Conservation (phyloP, 2,329 filamentous ascomycete species). For the Alternaria consortialis region DNA sequence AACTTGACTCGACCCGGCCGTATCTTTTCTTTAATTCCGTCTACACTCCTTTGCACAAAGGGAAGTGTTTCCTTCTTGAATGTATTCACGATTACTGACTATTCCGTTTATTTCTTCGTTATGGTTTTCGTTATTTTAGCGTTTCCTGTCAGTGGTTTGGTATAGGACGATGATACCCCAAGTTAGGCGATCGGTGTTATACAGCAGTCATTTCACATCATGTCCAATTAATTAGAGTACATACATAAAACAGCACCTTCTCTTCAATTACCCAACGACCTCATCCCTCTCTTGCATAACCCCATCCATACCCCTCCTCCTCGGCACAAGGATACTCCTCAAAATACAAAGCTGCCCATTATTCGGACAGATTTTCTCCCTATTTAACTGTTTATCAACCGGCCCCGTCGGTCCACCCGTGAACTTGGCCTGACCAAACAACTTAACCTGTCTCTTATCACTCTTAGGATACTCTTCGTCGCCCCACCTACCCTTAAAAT, state of each 20-base stretch:
- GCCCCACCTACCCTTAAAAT: slow-evolving; percentile 69
- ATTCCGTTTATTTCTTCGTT: not conserved
- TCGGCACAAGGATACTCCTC: slow-evolving; percentile 51
- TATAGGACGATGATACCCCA: not conserved
- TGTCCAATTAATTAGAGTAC: not conserved
- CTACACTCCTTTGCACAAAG: not conserved
- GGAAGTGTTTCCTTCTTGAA: not conserved
- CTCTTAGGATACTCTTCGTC: slow-evolving; percentile 66
- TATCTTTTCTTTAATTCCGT: not conserved
- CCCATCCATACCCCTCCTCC: slow-evolving; percentile 18
- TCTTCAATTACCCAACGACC: slow-evolving; percentile 1
- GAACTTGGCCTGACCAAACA: slow-evolving; percentile 60
- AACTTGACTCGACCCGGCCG: not conserved
- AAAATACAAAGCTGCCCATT: slow-evolving; percentile 57
- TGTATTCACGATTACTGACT: not conserved
- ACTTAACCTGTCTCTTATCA: slow-evolving; percentile 58
- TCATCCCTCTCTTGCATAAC: slow-evolving; percentile 19
- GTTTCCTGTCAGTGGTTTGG: not conserved
- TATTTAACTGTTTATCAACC: slow-evolving; percentile 65
- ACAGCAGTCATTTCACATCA: not conserved
- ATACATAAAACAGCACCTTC: not conserved
- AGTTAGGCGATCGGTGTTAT: not conserved
- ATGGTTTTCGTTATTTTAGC: not conserved
- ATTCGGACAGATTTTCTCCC: slow-evolving; percentile 66
- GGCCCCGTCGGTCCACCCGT: slow-evolving; percentile 69